A percentile compares a stretch with the other conserved stretches of the same genome.
Conservation (phyloP, 2,329 filamentous ascomycete genomes). For the Aspergillus thermomutatus region DNA sequence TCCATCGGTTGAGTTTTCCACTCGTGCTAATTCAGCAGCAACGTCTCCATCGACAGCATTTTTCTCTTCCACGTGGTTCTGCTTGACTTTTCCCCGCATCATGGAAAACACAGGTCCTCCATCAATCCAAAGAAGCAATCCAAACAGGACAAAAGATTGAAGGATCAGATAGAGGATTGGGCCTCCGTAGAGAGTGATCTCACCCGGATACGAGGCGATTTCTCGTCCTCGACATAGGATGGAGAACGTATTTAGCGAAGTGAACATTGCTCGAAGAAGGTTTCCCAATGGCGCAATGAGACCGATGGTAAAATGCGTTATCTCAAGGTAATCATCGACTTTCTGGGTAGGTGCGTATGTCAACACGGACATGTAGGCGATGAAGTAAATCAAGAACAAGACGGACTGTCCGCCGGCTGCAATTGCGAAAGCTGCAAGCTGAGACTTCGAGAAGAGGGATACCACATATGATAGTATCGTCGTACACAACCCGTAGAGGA, state of each 20-base stretch:
- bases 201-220: slow-evolving; percentile 65
- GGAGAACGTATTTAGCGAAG: slow-evolving; percentile 80
- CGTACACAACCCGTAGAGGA: slow-evolving; percentile 76
- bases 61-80: slow-evolving; percentile 41
- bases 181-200: slow-evolving; percentile 72
- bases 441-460: slow-evolving; percentile 73
- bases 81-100: slow-evolving; percentile 44
- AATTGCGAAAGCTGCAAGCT: slow-evolving; percentile 81
- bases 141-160: slow-evolving; percentile 69
- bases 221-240: slow-evolving; percentile 65
- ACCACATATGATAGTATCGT: slow-evolving; percentile 75
- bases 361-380: slow-evolving; percentile 67
- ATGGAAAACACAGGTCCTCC: slow-evolving; percentile 64
- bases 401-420: slow-evolving; percentile 73
- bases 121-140: slow-evolving; percentile 74
- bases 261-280: slow-evolving; percentile 68
- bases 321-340: slow-evolving; percentile 64
- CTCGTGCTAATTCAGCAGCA: slow-evolving; percentile 60
- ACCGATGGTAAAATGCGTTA: slow-evolving; percentile 73
- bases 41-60: slow-evolving; percentile 56
- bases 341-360: slow-evolving; percentile 69
- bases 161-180: slow-evolving; percentile 79
- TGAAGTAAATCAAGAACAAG: slow-evolving; percentile 67
- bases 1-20: slow-evolving; percentile 62
- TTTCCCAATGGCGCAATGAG: slow-evolving; percentile 74